phyloP scores from a whole-genome alignment of 2,329 filamentous ascomycete species.

The Elsinoe ampelina region DNA sequence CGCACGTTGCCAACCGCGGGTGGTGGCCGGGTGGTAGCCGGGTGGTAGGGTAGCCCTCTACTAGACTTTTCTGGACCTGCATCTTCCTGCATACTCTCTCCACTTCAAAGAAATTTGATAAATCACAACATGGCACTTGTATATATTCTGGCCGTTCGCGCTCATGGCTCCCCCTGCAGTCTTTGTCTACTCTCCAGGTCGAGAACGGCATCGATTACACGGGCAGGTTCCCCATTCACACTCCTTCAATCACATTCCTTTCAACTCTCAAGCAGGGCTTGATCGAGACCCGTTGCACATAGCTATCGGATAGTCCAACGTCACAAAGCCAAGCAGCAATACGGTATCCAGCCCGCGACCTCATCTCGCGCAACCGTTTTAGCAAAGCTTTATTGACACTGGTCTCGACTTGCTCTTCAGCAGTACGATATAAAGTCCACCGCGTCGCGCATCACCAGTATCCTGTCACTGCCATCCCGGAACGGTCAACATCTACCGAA shows the following conservation, averaged over 20 bases:
- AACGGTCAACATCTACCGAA: neutral
- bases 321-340: neutral
- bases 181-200: neutral
- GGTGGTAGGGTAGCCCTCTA: too few relatives aligned
- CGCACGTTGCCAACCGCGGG: neutral
- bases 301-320: slow-evolving; percentile 1
- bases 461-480: neutral
- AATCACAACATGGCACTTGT: neutral
- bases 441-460: too few relatives aligned
- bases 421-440: too few relatives aligned
- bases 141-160: neutral
- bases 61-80: neutral
- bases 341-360: neutral
- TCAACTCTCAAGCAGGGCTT: neutral
- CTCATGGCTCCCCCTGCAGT: neutral
- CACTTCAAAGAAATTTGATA: neutral
- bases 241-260: neutral
- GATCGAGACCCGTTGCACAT: neutral
- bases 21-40: too few relatives aligned
- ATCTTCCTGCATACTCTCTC: neutral
- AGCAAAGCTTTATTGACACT: neutral
- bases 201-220: neutral
- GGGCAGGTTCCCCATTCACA: neutral
- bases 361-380: slow-evolving; percentile 1
- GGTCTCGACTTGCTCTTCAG: too few relatives aligned